Percentiles rank a stretch among this genome's conserved stretches.
Evolutionary conservation across 2,329 filamentous ascomycete genomes (phyloP).

Genomic region (Podosphaera aphanis): DNA sequence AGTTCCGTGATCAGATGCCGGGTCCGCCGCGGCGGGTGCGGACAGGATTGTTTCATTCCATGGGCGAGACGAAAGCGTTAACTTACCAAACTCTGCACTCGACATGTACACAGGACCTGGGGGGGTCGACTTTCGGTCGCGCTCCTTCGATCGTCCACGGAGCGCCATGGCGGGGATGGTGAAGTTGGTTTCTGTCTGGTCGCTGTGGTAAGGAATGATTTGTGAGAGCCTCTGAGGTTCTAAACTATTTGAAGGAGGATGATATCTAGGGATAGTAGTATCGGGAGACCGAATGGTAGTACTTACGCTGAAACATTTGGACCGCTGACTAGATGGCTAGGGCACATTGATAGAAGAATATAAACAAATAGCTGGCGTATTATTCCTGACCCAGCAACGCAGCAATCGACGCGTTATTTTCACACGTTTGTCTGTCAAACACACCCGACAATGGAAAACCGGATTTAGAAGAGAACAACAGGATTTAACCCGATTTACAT

Average conservation of each 20-base stretch:
- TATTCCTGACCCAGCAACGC: neutral
- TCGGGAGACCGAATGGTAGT: neutral
- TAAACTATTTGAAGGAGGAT: neutral
- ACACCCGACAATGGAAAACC: neutral
- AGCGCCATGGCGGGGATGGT: constrained; percentile 7
- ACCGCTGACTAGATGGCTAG: too few species aligned
- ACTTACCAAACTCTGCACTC: constrained; percentile 41
- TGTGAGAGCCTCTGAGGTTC: neutral
- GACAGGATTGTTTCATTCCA: too few species aligned
- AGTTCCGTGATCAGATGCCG: too few species aligned
- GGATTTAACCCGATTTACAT: too few species aligned
- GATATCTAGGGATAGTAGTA: neutral
- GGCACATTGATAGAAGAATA: neutral
- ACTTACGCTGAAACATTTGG: neutral
- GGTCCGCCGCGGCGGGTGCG: too few species aligned
- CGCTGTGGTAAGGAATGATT: too few species aligned
- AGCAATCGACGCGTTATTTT: neutral
- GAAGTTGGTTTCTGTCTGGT: too few species aligned
- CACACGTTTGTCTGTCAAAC: neutral
- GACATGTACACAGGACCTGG: constrained; percentile 41
- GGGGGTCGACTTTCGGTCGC: constrained; percentile 30
- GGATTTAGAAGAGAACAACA: too few species aligned
- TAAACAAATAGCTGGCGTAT: neutral
- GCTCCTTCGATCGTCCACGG: constrained; percentile 15
- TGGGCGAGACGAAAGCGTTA: neutral